These are phyloP conservation scores for Gaeumannomyces sp. DNA, from an alignment of 2,329 filamentous ascomycete species.

Conservation along the genomic window DNA sequence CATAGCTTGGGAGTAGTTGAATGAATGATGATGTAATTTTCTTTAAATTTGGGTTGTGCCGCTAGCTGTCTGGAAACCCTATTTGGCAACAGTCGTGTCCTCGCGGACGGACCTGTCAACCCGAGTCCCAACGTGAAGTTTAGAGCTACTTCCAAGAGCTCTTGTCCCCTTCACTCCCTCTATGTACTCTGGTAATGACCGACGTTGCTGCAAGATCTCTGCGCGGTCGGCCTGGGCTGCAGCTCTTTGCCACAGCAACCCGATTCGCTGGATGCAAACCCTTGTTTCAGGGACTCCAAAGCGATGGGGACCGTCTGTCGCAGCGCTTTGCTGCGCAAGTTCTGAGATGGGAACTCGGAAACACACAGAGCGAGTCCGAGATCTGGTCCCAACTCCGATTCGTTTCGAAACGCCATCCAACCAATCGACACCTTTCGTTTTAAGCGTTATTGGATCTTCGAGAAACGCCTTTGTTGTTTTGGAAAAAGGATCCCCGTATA, in stretches of 20 bases:
- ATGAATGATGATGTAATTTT: neutral
- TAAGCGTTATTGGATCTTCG: neutral
- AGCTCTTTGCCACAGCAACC: neutral
- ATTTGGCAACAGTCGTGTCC: no score
- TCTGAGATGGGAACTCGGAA: neutral
- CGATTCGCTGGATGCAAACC: neutral
- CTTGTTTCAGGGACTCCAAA: neutral
- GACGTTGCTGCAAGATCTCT: neutral
- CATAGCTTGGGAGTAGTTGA: neutral
- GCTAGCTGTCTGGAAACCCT: no score
- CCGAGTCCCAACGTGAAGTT: no score
- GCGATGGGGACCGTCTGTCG: no score
- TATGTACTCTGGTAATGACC: no score
- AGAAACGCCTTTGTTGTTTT: neutral
- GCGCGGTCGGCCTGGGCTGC: neutral
- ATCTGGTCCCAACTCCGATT: neutral
- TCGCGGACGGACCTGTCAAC: no score
- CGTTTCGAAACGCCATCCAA: neutral
- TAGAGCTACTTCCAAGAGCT: neutral
- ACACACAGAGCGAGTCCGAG: neutral
- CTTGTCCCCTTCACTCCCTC: neutral
- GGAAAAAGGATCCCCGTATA: neutral
- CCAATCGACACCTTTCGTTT: neutral
- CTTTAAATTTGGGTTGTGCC: neutral
- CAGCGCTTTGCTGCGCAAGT: neutral